Evolutionary conservation across 352 stramenopile species (phyloP).

Genomic region (Pythium aquatile): DNA sequence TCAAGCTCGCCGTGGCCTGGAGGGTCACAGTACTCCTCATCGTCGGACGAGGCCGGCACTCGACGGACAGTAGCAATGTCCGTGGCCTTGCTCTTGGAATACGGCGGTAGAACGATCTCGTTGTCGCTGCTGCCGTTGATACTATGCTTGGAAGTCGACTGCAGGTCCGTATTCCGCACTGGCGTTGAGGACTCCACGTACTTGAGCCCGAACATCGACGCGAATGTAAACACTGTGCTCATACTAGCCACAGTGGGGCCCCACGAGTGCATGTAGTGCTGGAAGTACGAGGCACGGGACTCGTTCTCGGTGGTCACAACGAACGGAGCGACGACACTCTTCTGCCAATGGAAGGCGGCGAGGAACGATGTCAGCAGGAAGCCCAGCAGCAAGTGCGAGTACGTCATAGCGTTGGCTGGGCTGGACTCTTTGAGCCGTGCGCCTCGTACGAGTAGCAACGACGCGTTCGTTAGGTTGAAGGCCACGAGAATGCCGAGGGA

Average conservation of each 20-base stretch:
- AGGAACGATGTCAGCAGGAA: constrained; percentile 66
- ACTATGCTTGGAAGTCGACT: constrained; percentile 5
- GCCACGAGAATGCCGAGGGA: constrained; percentile 87
- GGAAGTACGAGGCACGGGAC: constrained; percentile 29
- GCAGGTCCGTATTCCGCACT: neutral
- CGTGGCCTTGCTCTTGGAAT: constrained; percentile 8
- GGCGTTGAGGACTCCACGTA: constrained; percentile 33
- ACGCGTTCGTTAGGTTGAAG: constrained; percentile 91
- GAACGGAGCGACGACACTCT: constrained; percentile 47
- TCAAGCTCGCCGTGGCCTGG: constrained; percentile 18
- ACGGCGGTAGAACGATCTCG: constrained; percentile 3
- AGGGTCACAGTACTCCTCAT: constrained; percentile 17
- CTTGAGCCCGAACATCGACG: constrained; percentile 52
- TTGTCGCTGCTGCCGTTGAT: constrained; percentile 11
- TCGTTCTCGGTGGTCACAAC: constrained; percentile 25
- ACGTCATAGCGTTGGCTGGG: constrained; percentile 18
- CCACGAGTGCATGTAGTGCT: constrained; percentile 54
- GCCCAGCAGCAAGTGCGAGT: constrained; percentile 39
- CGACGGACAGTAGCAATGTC: neutral
- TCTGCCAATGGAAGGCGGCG: constrained; percentile 74
- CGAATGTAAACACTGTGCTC: constrained; percentile 52
- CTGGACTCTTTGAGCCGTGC: constrained; percentile 23
- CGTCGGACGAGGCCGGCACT: neutral
- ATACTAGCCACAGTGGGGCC: constrained; percentile 47
- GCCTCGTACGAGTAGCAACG: constrained; percentile 66